Base-by-base conservation (phyloP, 495 filamentous ascomycete species). In the Lophium mytilinum region DNA sequence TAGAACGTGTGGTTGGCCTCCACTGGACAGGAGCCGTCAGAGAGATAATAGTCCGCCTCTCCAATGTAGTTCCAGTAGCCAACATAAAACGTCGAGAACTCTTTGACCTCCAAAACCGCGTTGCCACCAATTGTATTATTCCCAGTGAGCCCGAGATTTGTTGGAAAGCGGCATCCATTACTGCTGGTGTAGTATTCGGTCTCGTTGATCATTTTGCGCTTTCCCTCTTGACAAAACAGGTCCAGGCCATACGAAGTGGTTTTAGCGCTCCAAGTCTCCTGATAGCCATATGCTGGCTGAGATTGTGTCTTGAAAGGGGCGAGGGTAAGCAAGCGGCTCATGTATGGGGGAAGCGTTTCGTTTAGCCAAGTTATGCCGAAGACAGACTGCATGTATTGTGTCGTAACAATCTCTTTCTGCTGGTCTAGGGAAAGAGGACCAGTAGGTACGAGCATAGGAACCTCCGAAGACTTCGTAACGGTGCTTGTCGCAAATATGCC, bases 261-360 rank as follows among this genome's bases (percentile, higher is more conserved):
- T 0, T n/a, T 47, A 0, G 66, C 65, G 9, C 69, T 72, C 66
- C 64, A 74, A 0, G 43, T 70, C 12, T 61, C 62, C 0, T 17
- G 4, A 15, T 17, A n/a, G 18, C 8, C 17, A n/a, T 8, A 14
- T 9, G n/a, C 42, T 33, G 8, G 36, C 24, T 30, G 11, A 1
- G 34, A 12, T n/a, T 43, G 18, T 0, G 63, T 47, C 12, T 56
- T 34, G 50, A 77, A 77, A 0, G 75, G 76, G 2, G 72, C 52
- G 1, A 76, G 41, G 6, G 67, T 68, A 37, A 62, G 70, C 1
- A 71, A 57, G 1, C 15, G 7, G 1, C 72, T 72, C 10, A 72
- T 76, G 53, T 69, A 80, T 0, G 65, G 30, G 10, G 72, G 76
- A 2, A 71, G 56, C 3, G 55, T 56, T 41, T 76, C 69, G 12